A percentile compares a stretch with the other conserved stretches of the same genome.
Conservation (phyloP, 2,329 filamentous ascomycete species). For the Fusarium mangiferae region DNA sequence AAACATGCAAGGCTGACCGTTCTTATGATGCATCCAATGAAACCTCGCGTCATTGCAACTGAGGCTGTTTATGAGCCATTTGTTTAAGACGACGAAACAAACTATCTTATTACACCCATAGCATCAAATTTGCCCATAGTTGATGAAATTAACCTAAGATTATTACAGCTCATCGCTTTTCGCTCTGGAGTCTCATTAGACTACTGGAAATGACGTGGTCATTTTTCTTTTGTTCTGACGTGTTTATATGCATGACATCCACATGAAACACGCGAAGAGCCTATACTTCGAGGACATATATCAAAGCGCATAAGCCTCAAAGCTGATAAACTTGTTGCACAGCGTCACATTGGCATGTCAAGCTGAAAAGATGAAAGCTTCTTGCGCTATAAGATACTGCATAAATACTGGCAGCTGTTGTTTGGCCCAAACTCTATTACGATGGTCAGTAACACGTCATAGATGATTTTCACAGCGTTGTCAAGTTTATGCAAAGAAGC, state of each 20-base stretch:
- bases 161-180: rapidly evolving
- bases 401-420: background rate
- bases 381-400: rapidly evolving
- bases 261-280: background rate
- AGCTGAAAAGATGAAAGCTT: rapidly evolving
- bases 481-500: background rate
- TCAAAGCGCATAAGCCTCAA: background rate
- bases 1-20: background rate
- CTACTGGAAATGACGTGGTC: background rate
- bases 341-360: rapidly evolving
- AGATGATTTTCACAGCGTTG: rapidly evolving
- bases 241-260: background rate
- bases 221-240: background rate
- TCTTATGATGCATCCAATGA: background rate
- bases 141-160: rapidly evolving
- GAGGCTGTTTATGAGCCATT: too few species aligned
- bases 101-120: background rate
- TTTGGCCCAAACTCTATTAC: background rate
- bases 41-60: background rate
- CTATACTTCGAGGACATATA: background rate
- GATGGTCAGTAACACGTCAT: background rate
- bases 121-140: rapidly evolving
- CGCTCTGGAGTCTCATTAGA: rapidly evolving
- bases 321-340: too few species aligned
- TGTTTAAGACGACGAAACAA: background rate